Percentiles rank a stretch among this genome's conserved stretches.
phyloP scores from a whole-genome alignment of 305 asterid genomes.

The Fraxinus floribunda region DNA sequence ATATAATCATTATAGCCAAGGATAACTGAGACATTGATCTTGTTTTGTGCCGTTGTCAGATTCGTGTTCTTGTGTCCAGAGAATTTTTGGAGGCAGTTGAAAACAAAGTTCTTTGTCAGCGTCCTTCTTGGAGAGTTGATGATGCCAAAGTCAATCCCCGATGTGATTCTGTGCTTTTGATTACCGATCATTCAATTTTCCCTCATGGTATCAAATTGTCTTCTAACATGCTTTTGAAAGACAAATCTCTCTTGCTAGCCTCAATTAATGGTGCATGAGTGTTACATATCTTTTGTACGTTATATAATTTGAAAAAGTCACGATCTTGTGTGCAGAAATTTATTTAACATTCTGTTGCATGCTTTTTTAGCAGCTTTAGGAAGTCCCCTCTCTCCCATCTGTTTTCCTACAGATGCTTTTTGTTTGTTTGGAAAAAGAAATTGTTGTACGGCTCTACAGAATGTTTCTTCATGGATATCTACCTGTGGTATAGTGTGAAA shows the following conservation, averaged over 20 bases:
- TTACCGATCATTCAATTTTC: constrained; percentile 85
- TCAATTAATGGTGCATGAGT: constrained; percentile 1
- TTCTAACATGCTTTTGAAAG: constrained; percentile 9
- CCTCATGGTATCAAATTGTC: constrained; percentile 55
- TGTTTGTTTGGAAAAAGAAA: neutral
- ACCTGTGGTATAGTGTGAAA: neutral
- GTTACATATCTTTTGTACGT: neutral
- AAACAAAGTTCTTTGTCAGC: constrained; percentile 60
- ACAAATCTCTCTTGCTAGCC: constrained; percentile 3
- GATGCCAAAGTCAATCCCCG: constrained; percentile 72
- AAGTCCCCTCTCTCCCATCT: constrained; percentile 1
- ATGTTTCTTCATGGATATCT: constrained; percentile 1
- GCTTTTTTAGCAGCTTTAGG: constrained; percentile 22
- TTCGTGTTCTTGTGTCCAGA: constrained; percentile 55
- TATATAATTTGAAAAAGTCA: neutral
- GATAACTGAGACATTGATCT: constrained; percentile 12
- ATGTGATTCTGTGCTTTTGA: constrained; percentile 72
- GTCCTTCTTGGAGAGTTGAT: constrained; percentile 83
- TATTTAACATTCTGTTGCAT: constrained; percentile 9
- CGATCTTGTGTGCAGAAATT: constrained; percentile 1
- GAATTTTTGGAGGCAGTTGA: constrained; percentile 84
- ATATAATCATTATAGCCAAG: constrained; percentile 12
- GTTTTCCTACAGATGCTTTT: constrained; percentile 11
- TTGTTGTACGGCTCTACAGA: neutral
- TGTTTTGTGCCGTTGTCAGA: constrained; percentile 44